Evolutionary conservation across 768 basidiomycete genomes (phyloP), one percentile per base, ranked within the genome.

Genomic region (Leccinum pellstonianum): DNA sequence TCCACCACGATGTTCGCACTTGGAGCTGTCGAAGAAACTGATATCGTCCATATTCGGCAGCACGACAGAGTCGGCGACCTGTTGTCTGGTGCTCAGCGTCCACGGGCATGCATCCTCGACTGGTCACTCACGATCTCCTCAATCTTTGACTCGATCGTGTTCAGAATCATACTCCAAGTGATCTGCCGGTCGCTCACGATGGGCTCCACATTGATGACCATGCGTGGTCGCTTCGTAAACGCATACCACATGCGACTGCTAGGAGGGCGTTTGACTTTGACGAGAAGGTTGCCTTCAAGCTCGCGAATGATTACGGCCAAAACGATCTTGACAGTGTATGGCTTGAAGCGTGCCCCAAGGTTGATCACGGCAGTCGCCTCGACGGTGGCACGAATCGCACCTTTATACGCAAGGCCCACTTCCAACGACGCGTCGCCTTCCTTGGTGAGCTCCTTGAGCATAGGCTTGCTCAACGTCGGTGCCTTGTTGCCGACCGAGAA

Each of bases 31-130:
- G 71, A 96, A 98, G 81, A 95, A 98, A 12, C 95, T 81, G 60
- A 98, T 90, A 68, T 99, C 97, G 72, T 99, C 97, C 94, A 98
- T 97, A 75, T 97, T 93, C 5, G 97, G 97, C 71, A 95, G 77
- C 19, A 99, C 97, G 19, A 98, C 84, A 0, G 95, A 95, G 65
- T 99, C 96, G 66, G 86, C 83, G 58, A 98, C 91, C 95, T 98
- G 67, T n/a, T 98, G 66, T 17, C 29, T n/a, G 55, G 60, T 41
- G 47, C 43, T 97, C 91, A 87, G 83, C 55, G 93, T 87, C 91
- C 93, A 70, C 12, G n/a, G 6, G 29, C n/a, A 9, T 19, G 23
- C 15, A 46, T 17, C 11, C 25, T 49, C 33, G 11, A 35, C 27
- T 6, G 7, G 49, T 12, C 78, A 80, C 83, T 72, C 69, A 95